phyloP scores from a whole-genome alignment of 2,329 filamentous ascomycete genomes.

The Epichloe baconii region DNA sequence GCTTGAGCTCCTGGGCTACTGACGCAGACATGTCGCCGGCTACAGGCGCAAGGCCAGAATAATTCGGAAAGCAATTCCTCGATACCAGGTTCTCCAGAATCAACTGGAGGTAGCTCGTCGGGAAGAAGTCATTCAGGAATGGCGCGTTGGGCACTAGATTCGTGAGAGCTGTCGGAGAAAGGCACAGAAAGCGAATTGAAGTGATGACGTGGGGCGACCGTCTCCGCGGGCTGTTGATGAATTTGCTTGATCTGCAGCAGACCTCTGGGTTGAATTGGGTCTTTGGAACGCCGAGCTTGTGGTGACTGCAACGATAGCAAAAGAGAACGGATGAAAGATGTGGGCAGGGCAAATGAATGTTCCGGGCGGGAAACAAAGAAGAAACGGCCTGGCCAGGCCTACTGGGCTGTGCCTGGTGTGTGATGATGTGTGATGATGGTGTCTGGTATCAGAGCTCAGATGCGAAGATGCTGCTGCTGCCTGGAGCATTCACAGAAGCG shows the following conservation, averaged over 20 bases:
- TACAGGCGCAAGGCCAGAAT: constrained; percentile 5
- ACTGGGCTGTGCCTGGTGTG: too few species aligned
- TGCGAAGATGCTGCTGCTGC: too few species aligned
- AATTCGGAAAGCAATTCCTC: not conserved
- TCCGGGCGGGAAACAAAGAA: too few species aligned
- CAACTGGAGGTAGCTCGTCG: constrained; percentile 6
- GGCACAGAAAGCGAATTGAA: not conserved
- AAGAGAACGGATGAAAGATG: too few species aligned
- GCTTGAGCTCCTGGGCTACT: constrained; percentile 54
- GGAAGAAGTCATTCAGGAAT: constrained; percentile 6
- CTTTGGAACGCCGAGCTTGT: not conserved
- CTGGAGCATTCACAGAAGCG: too few species aligned
- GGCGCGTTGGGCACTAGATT: constrained; percentile 2
- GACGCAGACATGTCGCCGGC: constrained; percentile 20
- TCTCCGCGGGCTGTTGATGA: not conserved
- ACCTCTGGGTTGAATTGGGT: too few species aligned
- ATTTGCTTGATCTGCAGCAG: too few species aligned
- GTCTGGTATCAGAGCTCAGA: too few species aligned
- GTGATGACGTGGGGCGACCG: constrained; percentile 1
- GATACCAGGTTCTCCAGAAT: not conserved
- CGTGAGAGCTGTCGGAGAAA: not conserved
- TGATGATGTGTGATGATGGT: too few species aligned
- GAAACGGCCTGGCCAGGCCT: too few species aligned
- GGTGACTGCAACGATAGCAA: too few species aligned
- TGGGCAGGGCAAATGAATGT: too few species aligned